phyloP scores from a whole-genome alignment of 805 yeast genomes.

The Kodamaea kaohsiungensis region DNA sequence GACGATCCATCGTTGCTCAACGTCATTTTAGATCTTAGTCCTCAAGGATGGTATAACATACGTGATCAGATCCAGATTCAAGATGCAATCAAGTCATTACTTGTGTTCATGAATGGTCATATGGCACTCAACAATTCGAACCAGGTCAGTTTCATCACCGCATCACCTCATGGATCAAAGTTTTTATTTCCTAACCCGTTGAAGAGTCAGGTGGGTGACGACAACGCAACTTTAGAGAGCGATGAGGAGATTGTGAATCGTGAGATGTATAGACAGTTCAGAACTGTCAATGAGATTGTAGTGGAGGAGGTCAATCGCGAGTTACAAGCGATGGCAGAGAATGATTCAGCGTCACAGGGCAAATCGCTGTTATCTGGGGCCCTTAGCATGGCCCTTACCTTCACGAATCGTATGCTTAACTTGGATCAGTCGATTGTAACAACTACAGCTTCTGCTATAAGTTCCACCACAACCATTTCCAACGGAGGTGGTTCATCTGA shows the following conservation, averaged over 20 bases:
- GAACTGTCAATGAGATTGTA: conserved; percentile 73
- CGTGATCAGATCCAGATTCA: conserved; percentile 51
- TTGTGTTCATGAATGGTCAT: conserved; percentile 86
- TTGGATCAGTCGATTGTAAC: conserved; percentile 48
- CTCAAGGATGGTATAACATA: conserved; percentile 61
- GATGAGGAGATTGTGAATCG: conserved; percentile 37
- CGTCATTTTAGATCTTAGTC: conserved; percentile 75
- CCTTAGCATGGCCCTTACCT: conserved; percentile 75
- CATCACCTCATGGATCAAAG: conserved; percentile 67
- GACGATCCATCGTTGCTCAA: conserved; percentile 74
- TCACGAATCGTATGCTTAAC: conserved; percentile 66
- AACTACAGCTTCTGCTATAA: conserved; percentile 45
- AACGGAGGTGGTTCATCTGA: conserved; percentile 12
- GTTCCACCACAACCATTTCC: conserved; percentile 33
- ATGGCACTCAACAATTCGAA: conserved; percentile 82
- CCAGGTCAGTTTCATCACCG: conserved; percentile 77
- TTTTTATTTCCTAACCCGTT: conserved; percentile 64
- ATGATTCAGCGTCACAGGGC: not conserved
- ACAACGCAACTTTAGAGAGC: conserved; percentile 9
- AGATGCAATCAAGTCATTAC: conserved; percentile 61
- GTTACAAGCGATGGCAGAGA: conserved; percentile 19
- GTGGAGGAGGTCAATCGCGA: conserved; percentile 56
- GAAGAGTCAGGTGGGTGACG: conserved; percentile 14
- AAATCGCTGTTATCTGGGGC: conserved; percentile 63
- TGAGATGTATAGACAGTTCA: conserved; percentile 84